phyloP scores from a whole-genome alignment of 2,329 filamentous ascomycete species.

The Aspergillus chevalieri region DNA sequence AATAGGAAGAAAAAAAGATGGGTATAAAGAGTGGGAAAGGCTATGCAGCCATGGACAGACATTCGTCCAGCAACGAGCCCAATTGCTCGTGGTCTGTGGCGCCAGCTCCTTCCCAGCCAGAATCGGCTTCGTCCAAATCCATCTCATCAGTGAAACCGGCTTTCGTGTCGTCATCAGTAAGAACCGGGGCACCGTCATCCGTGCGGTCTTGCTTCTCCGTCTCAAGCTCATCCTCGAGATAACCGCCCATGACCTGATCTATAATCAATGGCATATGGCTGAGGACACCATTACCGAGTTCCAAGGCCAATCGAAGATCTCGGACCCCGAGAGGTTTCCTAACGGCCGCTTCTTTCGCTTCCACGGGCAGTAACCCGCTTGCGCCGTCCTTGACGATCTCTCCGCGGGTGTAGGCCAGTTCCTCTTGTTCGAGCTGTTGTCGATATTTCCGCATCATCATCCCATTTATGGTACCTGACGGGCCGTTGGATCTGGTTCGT shows the following conservation, averaged over 20 bases:
- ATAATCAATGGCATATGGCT: slow-evolving; percentile 71
- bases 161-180: slow-evolving; percentile 15
- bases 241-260: slow-evolving; percentile 63
- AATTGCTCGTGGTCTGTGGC: slow-evolving; percentile 32
- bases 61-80: slow-evolving; percentile 35
- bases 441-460: slow-evolving; percentile 76
- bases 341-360: slow-evolving; percentile 68
- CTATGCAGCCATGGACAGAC: slow-evolving; percentile 37
- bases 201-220: slow-evolving; percentile 30
- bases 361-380: slow-evolving; percentile 70
- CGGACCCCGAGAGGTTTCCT: slow-evolving; percentile 68
- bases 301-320: slow-evolving; percentile 69
- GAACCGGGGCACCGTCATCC: slow-evolving; percentile 17
- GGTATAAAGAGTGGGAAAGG: slow-evolving; percentile 3
- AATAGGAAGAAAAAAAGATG: slow-evolving; percentile 1
- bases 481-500: slow-evolving; percentile 51
- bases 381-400: slow-evolving; percentile 65
- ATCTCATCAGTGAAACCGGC: slow-evolving; percentile 28
- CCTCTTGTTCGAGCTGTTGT: slow-evolving; percentile 67
- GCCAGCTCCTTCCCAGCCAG: slow-evolving; percentile 36
- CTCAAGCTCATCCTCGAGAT: slow-evolving; percentile 70
- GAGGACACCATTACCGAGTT: slow-evolving; percentile 69
- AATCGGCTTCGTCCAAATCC: slow-evolving; percentile 35
- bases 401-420: slow-evolving; percentile 65
- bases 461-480: slow-evolving; percentile 60